Conservation (phyloP, 2,329 filamentous ascomycete genomes). For the Colletotrichum sp. region DNA sequence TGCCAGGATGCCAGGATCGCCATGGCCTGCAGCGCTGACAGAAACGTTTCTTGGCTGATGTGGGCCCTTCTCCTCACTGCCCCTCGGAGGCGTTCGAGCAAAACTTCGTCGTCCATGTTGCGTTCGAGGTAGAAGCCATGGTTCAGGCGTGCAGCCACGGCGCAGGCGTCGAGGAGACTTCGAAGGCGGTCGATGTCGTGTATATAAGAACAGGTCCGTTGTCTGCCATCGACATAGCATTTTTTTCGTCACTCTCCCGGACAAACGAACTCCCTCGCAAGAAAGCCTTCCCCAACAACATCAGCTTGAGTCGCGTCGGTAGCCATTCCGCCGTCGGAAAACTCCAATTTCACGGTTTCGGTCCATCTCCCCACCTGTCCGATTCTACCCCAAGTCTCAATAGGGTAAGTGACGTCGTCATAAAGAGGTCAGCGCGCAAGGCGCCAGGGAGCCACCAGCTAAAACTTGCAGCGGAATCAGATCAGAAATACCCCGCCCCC, state of each 20-base stretch:
- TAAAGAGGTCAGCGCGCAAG: conserved; percentile 12
- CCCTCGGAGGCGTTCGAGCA: neutral
- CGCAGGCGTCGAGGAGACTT: neutral
- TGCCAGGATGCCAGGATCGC: neutral
- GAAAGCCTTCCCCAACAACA: neutral
- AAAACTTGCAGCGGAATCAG: conserved; percentile 4
- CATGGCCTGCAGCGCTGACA: conserved; percentile 10
- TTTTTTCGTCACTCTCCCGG: neutral
- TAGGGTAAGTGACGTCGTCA: conserved; percentile 19
- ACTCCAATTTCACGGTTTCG: conserved; percentile 6
- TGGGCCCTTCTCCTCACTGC: neutral
- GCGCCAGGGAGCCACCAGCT: conserved; percentile 7
- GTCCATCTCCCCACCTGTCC: conserved; percentile 5
- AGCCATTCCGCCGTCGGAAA: conserved; percentile 3
- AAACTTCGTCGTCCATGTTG: neutral
- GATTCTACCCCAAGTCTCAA: neutral
- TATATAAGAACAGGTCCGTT: neutral
- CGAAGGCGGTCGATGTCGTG: neutral
- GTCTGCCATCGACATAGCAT: neutral
- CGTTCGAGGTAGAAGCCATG: neutral
- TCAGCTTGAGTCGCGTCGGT: neutral
- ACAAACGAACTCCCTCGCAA: neutral
- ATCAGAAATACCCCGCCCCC: conserved; percentile 15
- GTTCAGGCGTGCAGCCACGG: neutral
- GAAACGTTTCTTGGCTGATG: conserved; percentile 3